These are phyloP conservation scores for Mallotus nudiflorus DNA, from an alignment of 345 rosid genomes.

Conservation along the genomic window DNA sequence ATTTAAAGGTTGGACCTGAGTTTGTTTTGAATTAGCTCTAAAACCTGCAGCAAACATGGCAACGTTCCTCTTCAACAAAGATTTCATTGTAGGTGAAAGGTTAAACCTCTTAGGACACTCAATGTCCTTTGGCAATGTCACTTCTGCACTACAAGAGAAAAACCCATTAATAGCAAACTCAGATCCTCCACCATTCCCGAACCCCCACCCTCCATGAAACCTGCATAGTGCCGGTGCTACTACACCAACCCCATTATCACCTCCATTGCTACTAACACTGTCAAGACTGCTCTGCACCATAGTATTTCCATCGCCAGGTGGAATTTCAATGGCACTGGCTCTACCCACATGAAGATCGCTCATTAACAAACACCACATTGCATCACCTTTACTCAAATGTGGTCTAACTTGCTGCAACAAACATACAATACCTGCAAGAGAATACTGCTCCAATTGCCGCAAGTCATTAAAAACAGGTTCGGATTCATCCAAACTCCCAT, in stretches of 20 bases:
- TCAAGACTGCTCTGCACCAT: conserved; percentile 35
- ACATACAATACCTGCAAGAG: conserved; percentile 80
- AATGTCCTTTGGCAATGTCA: conserved; percentile 59
- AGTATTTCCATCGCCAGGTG: conserved; percentile 33
- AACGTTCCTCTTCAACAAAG: conserved; percentile 81
- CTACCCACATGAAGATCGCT: conserved; percentile 88
- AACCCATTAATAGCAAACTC: conserved; percentile 58
- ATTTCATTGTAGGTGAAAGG: conserved; percentile 80
- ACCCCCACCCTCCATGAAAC: conserved; percentile 93
- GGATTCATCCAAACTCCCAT: conserved; percentile 46
- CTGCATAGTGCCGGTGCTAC: conserved; percentile 60
- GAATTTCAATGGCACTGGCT: conserved; percentile 68
- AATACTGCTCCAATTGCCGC: conserved; percentile 77
- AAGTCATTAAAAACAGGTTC: conserved; percentile 64
- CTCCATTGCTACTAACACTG: conserved; percentile 40
- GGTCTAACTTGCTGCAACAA: conserved; percentile 86
- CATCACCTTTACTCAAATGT: conserved; percentile 84
- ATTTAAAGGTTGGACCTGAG: conserved; percentile 39
- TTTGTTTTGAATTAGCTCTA: conserved; percentile 66
- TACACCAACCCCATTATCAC: conserved; percentile 38
- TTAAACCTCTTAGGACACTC: conserved; percentile 88
- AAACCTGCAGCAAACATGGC: conserved; percentile 87
- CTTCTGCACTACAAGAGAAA: conserved; percentile 43
- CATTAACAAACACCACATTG: conserved; percentile 95
- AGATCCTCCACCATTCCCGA: conserved; percentile 53